These are phyloP conservation scores for Gaeumannomyces sp. DNA, from an alignment of 2,329 filamentous ascomycete genomes.

Conservation along the genomic window DNA sequence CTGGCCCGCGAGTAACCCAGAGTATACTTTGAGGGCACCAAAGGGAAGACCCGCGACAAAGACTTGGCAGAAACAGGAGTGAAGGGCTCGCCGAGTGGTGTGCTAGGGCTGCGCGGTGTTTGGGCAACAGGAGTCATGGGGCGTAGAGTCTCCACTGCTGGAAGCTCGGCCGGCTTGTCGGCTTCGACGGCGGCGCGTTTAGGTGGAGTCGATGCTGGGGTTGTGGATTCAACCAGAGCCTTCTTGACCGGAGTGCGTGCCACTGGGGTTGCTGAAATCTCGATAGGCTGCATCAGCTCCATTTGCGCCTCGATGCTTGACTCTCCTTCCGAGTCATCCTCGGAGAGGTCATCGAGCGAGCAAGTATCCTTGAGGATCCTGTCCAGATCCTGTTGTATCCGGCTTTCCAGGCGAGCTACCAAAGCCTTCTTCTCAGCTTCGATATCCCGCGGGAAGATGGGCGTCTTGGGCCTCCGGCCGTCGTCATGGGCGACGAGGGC, in stretches of 20 bases:
- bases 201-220: neutral
- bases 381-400: slow-evolving; percentile 41
- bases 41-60: slow-evolving; percentile 9
- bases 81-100: neutral
- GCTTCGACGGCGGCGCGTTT: too few relatives aligned
- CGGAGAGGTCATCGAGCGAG: slow-evolving; percentile 31
- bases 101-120: neutral
- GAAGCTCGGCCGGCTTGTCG: neutral
- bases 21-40: slow-evolving; percentile 9
- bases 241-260: neutral
- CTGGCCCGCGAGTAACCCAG: slow-evolving; percentile 1
- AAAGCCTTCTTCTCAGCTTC: slow-evolving; percentile 33
- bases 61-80: neutral
- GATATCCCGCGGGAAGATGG: slow-evolving; percentile 21
- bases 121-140: neutral
- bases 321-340: slow-evolving; percentile 14
- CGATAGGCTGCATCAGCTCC: neutral
- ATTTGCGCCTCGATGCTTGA: neutral
- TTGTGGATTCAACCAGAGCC: neutral
- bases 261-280: neutral
- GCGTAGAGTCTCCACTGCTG: neutral
- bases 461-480: slow-evolving; percentile 23
- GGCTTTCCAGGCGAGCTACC: slow-evolving; percentile 34
- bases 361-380: slow-evolving; percentile 47
- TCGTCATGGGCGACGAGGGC: slow-evolving; percentile 35